phyloP scores from a whole-genome alignment of 75 land plant genomes.

The Picea sitchensis region DNA sequence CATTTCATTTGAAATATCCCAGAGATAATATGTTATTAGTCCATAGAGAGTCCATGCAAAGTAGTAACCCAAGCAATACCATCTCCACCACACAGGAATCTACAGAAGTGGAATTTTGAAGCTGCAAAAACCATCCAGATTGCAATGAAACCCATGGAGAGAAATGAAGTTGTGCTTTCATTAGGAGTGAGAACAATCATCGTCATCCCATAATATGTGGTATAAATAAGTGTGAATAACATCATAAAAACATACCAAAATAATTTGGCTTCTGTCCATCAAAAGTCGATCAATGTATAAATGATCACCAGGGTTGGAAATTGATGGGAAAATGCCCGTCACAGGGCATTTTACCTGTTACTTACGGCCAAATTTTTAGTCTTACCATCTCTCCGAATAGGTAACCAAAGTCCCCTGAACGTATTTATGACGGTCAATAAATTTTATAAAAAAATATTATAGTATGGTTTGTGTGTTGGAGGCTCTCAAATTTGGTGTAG shows the following conservation, averaged over 20 bases:
- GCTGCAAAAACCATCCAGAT: slow-evolving; percentile 83
- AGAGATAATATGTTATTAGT: slow-evolving; percentile 53
- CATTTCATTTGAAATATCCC: slow-evolving; percentile 24
- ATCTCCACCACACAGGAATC: slow-evolving; percentile 79
- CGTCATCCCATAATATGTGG: slow-evolving; percentile 88
- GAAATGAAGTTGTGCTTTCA: slow-evolving; percentile 53
- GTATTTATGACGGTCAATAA: too few relatives aligned
- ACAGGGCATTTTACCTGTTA: too few relatives aligned
- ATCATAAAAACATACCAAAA: slow-evolving; percentile 66
- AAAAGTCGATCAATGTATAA: slow-evolving; percentile 73
- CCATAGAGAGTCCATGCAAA: slow-evolving; percentile 73
- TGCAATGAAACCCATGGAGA: slow-evolving; percentile 61
- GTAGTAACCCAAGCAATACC: slow-evolving; percentile 76
- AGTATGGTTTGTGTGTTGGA: too few relatives aligned
- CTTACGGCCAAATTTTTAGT: too few relatives aligned
- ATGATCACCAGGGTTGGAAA: slow-evolving; percentile 14
- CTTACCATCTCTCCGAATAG: too few relatives aligned
- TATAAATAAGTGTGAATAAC: slow-evolving; percentile 72
- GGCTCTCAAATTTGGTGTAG: too few relatives aligned
- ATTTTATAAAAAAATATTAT: too few relatives aligned
- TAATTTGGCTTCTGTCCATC: slow-evolving; percentile 73
- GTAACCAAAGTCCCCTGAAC: too few relatives aligned
- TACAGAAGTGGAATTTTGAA: slow-evolving; percentile 78
- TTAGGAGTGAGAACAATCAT: slow-evolving; percentile 77
- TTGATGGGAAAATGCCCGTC: too few relatives aligned